Base-by-base conservation (phyloP, 768 basidiomycete species). In the Lyophyllum atratum region DNA sequence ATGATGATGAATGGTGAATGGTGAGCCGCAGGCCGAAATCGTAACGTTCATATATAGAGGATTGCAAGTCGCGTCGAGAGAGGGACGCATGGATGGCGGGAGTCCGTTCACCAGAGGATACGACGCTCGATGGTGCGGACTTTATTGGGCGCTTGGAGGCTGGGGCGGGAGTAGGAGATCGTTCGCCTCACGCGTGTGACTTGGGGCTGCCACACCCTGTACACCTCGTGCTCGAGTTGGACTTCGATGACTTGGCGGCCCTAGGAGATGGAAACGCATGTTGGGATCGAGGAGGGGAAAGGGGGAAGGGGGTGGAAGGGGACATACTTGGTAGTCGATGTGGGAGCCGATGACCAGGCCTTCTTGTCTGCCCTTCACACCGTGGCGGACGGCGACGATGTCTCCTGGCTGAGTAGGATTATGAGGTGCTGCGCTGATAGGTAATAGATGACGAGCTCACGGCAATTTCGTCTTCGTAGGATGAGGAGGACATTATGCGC, bases 221-320 rank as follows among this genome's bases (percentile, higher is more conserved):
- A 89, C 54, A 90, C 66, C 54, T 89, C 84, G 26, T 78, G 76
- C 56, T 92, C 90, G 55, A 94, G 82, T 67, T 90, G 91, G 28
- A 94, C 87, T 67, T 92, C 89, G 59, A 94, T 74, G 62, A 93
- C 80, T 75, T 90, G 89, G 55, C 90, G 87, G 52, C 91, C 92
- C 92, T 93, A 60, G 7, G 50, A 10, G 54, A 26, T 25, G n/a
- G 45, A 12, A 22, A 33, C 19, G 60, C 57, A 29, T 54, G 52
- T 49, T 45, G 33, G 50, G 17, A 33, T 6, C 31, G 31, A 33
- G n/a, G 24, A 28, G 10, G 26, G 26, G 5, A 29, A 17, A 11
- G 7, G 2, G 22, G 19, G 24, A 24, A 22, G 22, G 26, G 44
- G 42, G 12, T 29, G 26, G 55, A 48, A 44, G 26, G 19, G 29